A percentile compares a stretch with the other conserved stretches of the same genome.
phyloP scores from a whole-genome alignment of 1,284 basidiomycete species.

The Paramarasmius palmivorus region DNA sequence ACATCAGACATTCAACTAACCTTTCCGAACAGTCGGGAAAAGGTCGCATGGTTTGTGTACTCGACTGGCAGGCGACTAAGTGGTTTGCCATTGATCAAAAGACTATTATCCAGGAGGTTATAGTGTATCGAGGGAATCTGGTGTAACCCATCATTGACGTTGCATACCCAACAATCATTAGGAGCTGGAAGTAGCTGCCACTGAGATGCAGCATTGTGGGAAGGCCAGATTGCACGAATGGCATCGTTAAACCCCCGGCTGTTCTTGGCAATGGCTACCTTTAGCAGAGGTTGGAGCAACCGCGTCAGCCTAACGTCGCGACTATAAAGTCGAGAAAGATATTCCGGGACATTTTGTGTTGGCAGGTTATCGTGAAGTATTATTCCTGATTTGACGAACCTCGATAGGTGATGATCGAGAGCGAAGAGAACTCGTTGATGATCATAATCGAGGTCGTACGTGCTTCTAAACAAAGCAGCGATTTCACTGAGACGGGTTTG shows the following conservation, averaged over 20 bases:
- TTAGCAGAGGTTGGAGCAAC: not conserved
- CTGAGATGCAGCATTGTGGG: constrained; percentile 26
- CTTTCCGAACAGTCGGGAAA: constrained; percentile 27
- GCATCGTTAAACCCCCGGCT: constrained; percentile 33
- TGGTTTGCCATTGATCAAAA: constrained; percentile 42
- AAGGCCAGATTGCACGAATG: constrained; percentile 34
- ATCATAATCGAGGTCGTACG: no score
- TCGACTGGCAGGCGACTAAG: constrained; percentile 35
- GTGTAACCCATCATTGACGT: not conserved
- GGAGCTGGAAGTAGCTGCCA: constrained; percentile 31
- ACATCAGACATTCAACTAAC: no score
- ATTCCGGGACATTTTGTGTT: not conserved
- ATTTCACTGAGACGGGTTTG: no score
- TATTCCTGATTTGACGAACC: not conserved
- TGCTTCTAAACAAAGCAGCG: no score
- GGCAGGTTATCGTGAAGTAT: not conserved
- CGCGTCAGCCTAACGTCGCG: not conserved
- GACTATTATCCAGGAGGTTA: constrained; percentile 39
- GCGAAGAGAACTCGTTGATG: no score
- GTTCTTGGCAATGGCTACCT: not conserved
- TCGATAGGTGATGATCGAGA: no score
- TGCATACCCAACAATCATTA: constrained; percentile 38
- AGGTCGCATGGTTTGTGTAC: constrained; percentile 33
- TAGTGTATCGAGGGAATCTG: constrained; percentile 30
- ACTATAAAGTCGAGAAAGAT: not conserved